These are phyloP conservation scores for Paragyromitra xinjiangensis DNA, from an alignment of 495 filamentous ascomycete genomes.

Conservation along the genomic window DNA sequence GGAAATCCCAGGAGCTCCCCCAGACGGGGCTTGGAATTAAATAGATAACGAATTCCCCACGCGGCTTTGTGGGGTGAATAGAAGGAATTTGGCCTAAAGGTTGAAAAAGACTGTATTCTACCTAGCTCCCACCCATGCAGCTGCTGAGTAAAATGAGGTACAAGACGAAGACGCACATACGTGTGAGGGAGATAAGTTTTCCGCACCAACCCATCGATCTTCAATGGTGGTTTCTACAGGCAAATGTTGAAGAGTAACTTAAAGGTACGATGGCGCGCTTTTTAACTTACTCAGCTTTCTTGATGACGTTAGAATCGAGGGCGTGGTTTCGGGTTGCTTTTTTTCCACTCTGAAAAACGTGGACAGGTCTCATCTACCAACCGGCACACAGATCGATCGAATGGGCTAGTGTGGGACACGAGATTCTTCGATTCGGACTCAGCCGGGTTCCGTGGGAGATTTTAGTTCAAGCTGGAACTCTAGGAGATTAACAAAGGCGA, in stretches of 20 bases:
- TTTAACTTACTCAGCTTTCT: constrained; percentile 10
- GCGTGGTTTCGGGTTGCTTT: background rate
- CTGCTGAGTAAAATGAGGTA: background rate
- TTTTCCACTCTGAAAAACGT: background rate
- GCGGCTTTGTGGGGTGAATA: background rate
- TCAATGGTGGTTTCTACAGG: background rate
- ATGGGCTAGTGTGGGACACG: background rate
- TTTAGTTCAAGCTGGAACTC: background rate
- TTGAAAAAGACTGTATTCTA: background rate
- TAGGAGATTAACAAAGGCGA: background rate
- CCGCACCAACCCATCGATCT: too few relatives aligned
- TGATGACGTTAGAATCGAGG: constrained; percentile 5
- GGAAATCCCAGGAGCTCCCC: background rate
- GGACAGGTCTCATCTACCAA: constrained; percentile 10
- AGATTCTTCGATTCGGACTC: background rate
- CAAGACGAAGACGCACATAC: background rate
- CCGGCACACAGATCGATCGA: constrained; percentile 10
- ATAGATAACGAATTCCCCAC: background rate
- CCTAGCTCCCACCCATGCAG: background rate
- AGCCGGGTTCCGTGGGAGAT: background rate
- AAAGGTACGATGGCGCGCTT: background rate
- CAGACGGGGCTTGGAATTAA: background rate
- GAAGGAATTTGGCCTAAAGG: background rate
- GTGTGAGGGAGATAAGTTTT: background rate
- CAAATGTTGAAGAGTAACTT: background rate